phyloP scores from a whole-genome alignment of 202 grass and related monocot genomes.

The Schoenoplectus triqueter region DNA sequence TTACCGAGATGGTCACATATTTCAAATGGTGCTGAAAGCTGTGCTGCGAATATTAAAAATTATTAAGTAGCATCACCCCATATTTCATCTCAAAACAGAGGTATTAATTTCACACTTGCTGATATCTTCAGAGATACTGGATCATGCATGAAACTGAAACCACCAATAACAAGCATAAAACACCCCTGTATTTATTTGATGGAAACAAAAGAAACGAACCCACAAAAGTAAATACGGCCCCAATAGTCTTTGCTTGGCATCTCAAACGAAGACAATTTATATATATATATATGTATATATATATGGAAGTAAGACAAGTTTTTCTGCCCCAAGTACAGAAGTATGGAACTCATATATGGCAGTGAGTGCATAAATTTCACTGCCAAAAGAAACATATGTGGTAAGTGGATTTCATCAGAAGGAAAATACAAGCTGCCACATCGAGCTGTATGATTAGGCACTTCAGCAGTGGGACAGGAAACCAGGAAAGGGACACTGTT shows the following conservation, averaged over 20 bases:
- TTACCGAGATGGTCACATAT: no score
- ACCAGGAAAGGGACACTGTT: background rate
- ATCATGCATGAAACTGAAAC: background rate
- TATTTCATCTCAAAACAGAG: background rate
- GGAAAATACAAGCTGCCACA: constrained; percentile 6
- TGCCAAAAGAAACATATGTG: background rate
- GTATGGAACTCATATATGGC: background rate
- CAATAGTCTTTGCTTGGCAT: background rate
- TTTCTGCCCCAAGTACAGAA: background rate
- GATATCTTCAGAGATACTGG: background rate
- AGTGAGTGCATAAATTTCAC: constrained; percentile 23
- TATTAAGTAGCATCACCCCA: no score
- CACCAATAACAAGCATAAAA: background rate
- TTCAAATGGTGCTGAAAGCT: no score
- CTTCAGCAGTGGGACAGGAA: background rate
- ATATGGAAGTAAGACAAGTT: constrained; percentile 4
- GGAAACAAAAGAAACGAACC: background rate
- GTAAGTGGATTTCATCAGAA: background rate
- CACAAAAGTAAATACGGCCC: background rate
- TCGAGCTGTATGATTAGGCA: background rate
- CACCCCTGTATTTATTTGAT: background rate
- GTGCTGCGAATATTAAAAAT: no score
- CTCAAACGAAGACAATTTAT: background rate
- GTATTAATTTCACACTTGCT: no score
- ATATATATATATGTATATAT: background rate